Base-by-base conservation (phyloP, 768 basidiomycete genomes). In the Tylopilus balloui region DNA sequence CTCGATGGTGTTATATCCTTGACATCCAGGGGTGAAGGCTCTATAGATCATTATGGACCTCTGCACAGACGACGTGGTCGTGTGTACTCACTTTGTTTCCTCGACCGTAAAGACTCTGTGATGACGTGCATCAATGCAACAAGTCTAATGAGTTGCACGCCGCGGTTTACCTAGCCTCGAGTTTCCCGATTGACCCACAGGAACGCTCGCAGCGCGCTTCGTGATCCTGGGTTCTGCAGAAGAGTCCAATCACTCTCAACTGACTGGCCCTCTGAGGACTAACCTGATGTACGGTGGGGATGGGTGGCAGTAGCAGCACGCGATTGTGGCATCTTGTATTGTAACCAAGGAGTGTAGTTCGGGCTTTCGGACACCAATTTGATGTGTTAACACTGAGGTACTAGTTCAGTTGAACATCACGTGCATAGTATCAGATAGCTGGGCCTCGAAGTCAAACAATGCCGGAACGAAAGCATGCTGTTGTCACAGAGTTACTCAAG, bases 171-270 rank as follows among this genome's bases (percentile, higher is more conserved):
- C 60, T 41, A 55, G 50, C 21, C 32, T 13, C 20, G 50, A 32
- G 27, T 35, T 48, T 24, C 50, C 57, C 29, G 8, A 44, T 44
- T 31, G 60, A 49, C 47, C 38, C 13, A 56, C 32, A 14, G 57
- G 54, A 44, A 62, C 50, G 42, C 63, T 59, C 6, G 46, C 42
- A 21, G 54, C 60, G 24, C 50, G 54, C 10, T 12, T 37, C 15
- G 27, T 52, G 8, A 34, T 25, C 25, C 41, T 57, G 28, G 37
- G 63, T 31, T 49, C 63, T 63, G 51, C 25, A 0, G 31, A 19
- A 29, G 46, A 42, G 20, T 36, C 27, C 37, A 23, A 40, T 58
- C 37, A 40, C 17, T 48, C 43, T 41, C 47, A 48, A 37, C 41
- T 29, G 32, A n/a, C 42, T 45, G 20, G 39, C 32, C n/a, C n/a